Conservation (phyloP, 1,284 basidiomycete genomes). For the Cystobasidium pallidum region DNA sequence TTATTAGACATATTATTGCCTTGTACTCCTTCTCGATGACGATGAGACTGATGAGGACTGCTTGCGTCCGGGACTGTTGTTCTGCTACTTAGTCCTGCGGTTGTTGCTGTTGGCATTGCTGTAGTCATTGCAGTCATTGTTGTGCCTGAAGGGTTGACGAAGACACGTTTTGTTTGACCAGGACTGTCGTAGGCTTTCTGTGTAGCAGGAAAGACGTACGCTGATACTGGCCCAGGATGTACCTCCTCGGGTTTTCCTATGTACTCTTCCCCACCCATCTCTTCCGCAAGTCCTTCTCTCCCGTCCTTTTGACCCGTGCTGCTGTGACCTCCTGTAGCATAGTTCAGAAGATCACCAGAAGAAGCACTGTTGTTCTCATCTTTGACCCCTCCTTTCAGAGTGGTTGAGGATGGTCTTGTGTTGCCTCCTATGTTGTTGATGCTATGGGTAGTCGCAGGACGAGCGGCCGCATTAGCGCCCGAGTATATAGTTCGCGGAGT, state of each 20-base stretch:
- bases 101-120: not conserved
- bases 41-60: slow-evolving; percentile 3
- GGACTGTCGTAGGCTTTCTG: not conserved
- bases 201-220: slow-evolving; percentile 37
- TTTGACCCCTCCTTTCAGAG: not conserved
- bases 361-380: not conserved
- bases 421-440: not conserved
- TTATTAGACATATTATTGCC: not conserved
- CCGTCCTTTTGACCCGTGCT: not conserved
- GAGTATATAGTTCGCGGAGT: slow-evolving; percentile 27
- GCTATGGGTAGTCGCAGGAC: slow-evolving; percentile 3
- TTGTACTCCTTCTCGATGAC: slow-evolving; percentile 16
- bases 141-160: slow-evolving; percentile 31
- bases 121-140: not conserved
- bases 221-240: slow-evolving; percentile 20
- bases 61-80: not conserved
- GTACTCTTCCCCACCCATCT: not conserved
- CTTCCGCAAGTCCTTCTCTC: not conserved
- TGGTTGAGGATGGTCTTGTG: not conserved
- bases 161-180: slow-evolving; percentile 28
- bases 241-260: not conserved
- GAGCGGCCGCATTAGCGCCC: not conserved
- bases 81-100: too few relatives aligned
- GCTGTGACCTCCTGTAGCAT: not conserved
- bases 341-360: too few relatives aligned